Conservation (phyloP, 495 filamentous ascomycete genomes). For the Bacidia gigantensis region DNA sequence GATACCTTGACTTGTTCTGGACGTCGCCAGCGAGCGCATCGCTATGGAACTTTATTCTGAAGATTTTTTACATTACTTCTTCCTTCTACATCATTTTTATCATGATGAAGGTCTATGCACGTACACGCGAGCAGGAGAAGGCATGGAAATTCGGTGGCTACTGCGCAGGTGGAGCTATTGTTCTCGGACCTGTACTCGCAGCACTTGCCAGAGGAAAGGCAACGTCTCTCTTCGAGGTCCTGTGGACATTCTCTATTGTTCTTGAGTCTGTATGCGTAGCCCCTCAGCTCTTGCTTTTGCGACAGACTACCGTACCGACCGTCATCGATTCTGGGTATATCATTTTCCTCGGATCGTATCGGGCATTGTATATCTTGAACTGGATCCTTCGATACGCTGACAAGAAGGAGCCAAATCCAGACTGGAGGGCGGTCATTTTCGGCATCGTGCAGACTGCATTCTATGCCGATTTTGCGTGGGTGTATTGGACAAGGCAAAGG, state of each 20-base stretch:
- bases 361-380: constrained; percentile 80
- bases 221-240: constrained; percentile 43
- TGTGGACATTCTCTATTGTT: constrained; percentile 77
- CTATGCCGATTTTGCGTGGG: constrained; percentile 93
- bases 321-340: constrained; percentile 95
- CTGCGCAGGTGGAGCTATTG: constrained; percentile 43
- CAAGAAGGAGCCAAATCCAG: constrained; percentile 40
- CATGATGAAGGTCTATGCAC: constrained; percentile 76
- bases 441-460: constrained; percentile 82
- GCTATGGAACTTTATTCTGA: constrained; percentile 56
- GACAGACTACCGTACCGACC: constrained; percentile 88
- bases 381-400: constrained; percentile 64
- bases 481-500: constrained; percentile 84
- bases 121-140: constrained; percentile 77
- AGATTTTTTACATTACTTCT: constrained; percentile 73
- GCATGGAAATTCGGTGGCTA: constrained; percentile 75
- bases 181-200: constrained; percentile 52
- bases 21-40: constrained; percentile 18
- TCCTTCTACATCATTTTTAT: constrained; percentile 78
- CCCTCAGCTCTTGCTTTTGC: constrained; percentile 79
- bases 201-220: constrained; percentile 38
- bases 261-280: constrained; percentile 84
- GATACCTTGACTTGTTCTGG: constrained; percentile 74
- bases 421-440: constrained; percentile 66
- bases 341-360: constrained; percentile 75